Evolutionary conservation across 352 stramenopile species (phyloP).

Genomic region (Phytopythium litorale): DNA sequence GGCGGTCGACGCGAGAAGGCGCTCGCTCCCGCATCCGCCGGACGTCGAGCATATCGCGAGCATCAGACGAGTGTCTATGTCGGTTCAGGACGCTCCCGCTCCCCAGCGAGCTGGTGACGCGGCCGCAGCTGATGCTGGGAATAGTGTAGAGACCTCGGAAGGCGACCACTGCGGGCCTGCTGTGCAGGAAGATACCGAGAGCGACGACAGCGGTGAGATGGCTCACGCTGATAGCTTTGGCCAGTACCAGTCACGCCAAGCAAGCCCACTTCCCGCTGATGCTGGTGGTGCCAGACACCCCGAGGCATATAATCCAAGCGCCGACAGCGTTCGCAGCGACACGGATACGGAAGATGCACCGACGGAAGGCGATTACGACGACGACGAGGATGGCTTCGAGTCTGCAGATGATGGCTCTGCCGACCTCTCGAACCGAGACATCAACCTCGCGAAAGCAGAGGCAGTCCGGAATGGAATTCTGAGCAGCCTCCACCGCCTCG

Average conservation of each 20-base stretch:
- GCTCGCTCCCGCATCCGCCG: not conserved
- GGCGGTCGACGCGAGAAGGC: not conserved
- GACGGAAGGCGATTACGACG: not conserved
- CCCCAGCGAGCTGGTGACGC: no score
- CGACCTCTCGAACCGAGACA: slow-evolving; percentile 44
- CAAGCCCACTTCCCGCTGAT: not conserved
- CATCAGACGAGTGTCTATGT: not conserved
- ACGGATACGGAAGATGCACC: slow-evolving; percentile 1
- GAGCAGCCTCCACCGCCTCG: slow-evolving; percentile 36
- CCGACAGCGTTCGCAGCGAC: not conserved
- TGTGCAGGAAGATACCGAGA: not conserved
- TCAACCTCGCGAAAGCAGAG: slow-evolving; percentile 62
- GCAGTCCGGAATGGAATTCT: slow-evolving; percentile 59
- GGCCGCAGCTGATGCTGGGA: not conserved
- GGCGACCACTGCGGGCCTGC: not conserved
- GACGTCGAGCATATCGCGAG: not conserved
- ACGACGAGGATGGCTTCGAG: not conserved
- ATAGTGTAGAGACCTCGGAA: not conserved
- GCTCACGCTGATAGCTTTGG: not conserved
- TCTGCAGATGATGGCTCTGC: not conserved
- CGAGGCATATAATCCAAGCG: not conserved
- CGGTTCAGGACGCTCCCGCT: not conserved
- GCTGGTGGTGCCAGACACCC: no score
- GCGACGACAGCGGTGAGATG: not conserved
- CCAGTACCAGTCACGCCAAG: not conserved